These are phyloP conservation scores for Candida pseudoviswanathii DNA, from an alignment of 1,139 yeast genomes.

Conservation along the genomic window DNA sequence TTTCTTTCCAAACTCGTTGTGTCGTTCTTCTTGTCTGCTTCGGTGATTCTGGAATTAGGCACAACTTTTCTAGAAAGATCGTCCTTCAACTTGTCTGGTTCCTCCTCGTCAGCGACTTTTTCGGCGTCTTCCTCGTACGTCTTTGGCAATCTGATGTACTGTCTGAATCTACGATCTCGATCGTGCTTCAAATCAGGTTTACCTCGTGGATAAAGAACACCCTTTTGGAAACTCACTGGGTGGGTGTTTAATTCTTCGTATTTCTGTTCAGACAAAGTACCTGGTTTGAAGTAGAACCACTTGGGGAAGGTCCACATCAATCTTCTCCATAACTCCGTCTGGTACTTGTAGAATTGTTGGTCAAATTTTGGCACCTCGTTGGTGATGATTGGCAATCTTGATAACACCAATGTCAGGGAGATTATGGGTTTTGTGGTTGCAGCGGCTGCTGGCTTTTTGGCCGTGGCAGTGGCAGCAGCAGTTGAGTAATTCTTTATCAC, in stretches of 20 bases:
- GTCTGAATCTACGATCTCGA: conserved; percentile 86
- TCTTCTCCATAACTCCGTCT: conserved; percentile 82
- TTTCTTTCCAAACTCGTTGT: conserved; percentile 72
- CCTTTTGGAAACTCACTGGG: conserved; percentile 72
- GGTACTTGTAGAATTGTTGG: conserved; percentile 75
- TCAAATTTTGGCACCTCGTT: conserved; percentile 77
- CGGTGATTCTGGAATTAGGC: conserved; percentile 72
- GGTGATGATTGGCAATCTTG: conserved; percentile 83
- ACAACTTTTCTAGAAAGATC: conserved; percentile 69
- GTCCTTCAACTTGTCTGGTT: conserved; percentile 32
- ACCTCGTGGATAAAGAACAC: conserved; percentile 79
- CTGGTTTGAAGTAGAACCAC: conserved; percentile 88
- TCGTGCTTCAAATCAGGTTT: conserved; percentile 83
- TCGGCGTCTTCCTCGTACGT: conserved; percentile 48
- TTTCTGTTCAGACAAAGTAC: conserved; percentile 85
- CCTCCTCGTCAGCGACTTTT: conserved; percentile 33
- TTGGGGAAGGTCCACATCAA: conserved; percentile 98
- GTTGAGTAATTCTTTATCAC: conserved; percentile 5
- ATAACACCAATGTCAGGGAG: conserved; percentile 57
- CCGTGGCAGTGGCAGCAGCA: neutral
- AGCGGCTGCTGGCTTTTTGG: neutral
- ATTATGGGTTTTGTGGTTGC: conserved; percentile 15
- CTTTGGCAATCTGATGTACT: conserved; percentile 70
- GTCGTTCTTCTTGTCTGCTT: conserved; percentile 71
- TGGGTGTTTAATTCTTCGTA: conserved; percentile 75